Percentiles rank a stretch among this genome's conserved stretches.
Evolutionary conservation across 495 filamentous ascomycete genomes (phyloP).

Genomic region (Penicillium ucsense): DNA sequence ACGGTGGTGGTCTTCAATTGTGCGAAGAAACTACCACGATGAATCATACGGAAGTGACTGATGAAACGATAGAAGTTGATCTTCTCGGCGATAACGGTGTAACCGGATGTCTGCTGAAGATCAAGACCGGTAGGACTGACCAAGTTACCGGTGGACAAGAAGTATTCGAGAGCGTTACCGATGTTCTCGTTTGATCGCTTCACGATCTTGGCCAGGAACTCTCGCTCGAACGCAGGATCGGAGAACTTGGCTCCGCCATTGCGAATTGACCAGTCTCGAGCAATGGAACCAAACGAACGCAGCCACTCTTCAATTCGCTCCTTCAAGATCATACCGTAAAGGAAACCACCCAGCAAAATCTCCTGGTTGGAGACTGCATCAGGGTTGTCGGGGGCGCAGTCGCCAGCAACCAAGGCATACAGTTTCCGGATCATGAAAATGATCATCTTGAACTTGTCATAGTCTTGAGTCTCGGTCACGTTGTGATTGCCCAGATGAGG

Average conservation of each 20-base stretch:
- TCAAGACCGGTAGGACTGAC: conserved; percentile 85
- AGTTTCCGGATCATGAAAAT: conserved; percentile 95
- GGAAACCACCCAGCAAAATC: conserved; percentile 79
- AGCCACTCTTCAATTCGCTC: conserved; percentile 87
- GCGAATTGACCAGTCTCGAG: conserved; percentile 61
- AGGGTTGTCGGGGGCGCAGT: conserved; percentile 87
- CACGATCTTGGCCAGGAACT: conserved; percentile 70
- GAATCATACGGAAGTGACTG: conserved; percentile 98
- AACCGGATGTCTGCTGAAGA: conserved; percentile 87
- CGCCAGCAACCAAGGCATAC: conserved; percentile 83
- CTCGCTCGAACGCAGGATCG: conserved; percentile 60
- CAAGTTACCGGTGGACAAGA: conserved; percentile 91
- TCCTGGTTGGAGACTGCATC: conserved; percentile 95
- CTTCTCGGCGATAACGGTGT: conserved; percentile 94
- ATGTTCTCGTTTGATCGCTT: conserved; percentile 77
- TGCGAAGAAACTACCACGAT: conserved; percentile 97
- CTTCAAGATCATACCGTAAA: conserved; percentile 93
- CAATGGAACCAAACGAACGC: conserved; percentile 46
- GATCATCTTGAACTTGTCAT: conserved; percentile 88
- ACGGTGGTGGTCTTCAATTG: conserved; percentile 96
- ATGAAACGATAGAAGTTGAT: conserved; percentile 99
- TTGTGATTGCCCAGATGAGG: conserved; percentile 79
- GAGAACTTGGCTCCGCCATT: conserved; percentile 56
- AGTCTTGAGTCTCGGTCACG: conserved; percentile 70
- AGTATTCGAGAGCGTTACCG: conserved; percentile 80